A percentile compares a stretch with the other conserved stretches of the same genome.
Conservation (phyloP, 345 rosid genomes). For the Melaleuca quinquenervia region DNA sequence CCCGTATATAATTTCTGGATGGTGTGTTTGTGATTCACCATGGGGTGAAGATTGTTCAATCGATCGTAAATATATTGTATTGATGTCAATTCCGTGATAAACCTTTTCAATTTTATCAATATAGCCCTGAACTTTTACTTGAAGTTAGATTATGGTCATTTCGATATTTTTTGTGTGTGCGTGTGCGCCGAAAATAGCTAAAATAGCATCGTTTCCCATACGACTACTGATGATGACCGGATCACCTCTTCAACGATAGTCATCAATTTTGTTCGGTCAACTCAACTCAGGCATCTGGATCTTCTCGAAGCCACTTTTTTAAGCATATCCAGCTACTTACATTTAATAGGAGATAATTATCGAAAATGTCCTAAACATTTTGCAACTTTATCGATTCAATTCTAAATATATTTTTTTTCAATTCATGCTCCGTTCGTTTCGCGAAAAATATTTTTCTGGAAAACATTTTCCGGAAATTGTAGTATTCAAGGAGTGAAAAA, state of each 20-base stretch:
- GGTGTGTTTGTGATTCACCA: fast-evolving
- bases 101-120: neutral
- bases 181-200: fast-evolving
- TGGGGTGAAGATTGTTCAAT: neutral
- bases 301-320: too few relatives aligned
- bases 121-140: fast-evolving
- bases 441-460: too few relatives aligned
- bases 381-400: too few relatives aligned
- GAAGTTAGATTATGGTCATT: fast-evolving
- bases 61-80: neutral
- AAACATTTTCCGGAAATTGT: too few relatives aligned
- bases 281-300: too few relatives aligned
- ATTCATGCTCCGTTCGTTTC: too few relatives aligned
- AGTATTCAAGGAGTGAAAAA: too few relatives aligned
- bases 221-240: fast-evolving
- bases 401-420: too few relatives aligned
- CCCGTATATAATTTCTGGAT: neutral
- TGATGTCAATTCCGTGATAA: fast-evolving
- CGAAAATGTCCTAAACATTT: too few relatives aligned
- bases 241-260: fast-evolving
- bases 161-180: fast-evolving
- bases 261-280: too few relatives aligned
- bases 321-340: neutral
- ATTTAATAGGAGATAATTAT: too few relatives aligned
- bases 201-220: fast-evolving